phyloP scores from a whole-genome alignment of 108 stramenopile genomes.

The Fragilariopsis cylindrus region DNA sequence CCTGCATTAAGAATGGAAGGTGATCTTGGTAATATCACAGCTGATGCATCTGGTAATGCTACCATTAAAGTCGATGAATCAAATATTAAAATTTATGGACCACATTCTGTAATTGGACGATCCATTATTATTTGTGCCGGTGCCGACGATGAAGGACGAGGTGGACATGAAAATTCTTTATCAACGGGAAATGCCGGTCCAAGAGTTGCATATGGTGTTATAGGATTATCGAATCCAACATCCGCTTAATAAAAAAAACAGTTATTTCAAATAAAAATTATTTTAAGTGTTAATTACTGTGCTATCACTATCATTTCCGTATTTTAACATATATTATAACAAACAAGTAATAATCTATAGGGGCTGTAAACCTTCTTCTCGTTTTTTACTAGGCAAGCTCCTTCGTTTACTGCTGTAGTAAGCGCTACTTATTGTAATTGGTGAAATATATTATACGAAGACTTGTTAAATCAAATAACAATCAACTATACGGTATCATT shows the following conservation, averaged over 20 bases:
- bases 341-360: background rate
- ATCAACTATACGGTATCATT: too few relatives aligned
- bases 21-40: conserved; percentile 81
- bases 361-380: too few relatives aligned
- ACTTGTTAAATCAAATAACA: too few relatives aligned
- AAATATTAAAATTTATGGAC: conserved; percentile 87
- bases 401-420: too few relatives aligned
- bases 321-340: background rate
- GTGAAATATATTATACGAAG: too few relatives aligned
- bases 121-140: conserved; percentile 86
- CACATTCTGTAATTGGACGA: conserved; percentile 92
- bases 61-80: conserved; percentile 75
- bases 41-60: conserved; percentile 64
- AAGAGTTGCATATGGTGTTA: conserved; percentile 85
- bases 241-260: background rate
- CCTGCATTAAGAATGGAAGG: conserved; percentile 81
- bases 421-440: too few relatives aligned
- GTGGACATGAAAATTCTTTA: conserved; percentile 87
- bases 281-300: background rate
- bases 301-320: background rate
- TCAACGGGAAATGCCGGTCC: conserved; percentile 90
- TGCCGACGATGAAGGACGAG: conserved; percentile 90
- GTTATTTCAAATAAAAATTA: background rate
- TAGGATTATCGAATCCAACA: conserved; percentile 68
- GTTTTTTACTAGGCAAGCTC: too few relatives aligned